Percentiles rank a stretch among this genome's conserved stretches.
Evolutionary conservation across 2,329 filamentous ascomycete genomes (phyloP).

Genomic region (Aspergillus sp.): DNA sequence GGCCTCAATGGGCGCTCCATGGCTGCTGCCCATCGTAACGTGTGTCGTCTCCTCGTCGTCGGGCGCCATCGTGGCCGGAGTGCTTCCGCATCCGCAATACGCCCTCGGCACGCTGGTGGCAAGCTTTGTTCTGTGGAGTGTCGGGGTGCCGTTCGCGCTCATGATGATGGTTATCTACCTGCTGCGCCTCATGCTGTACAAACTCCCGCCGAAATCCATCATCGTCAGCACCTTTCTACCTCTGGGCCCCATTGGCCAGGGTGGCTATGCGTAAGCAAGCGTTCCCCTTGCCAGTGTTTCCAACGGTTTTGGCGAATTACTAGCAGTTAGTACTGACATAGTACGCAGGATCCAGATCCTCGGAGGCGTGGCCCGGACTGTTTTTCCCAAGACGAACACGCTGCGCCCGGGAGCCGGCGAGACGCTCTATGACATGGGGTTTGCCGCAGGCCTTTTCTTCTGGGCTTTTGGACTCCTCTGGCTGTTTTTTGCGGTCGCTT

Average conservation of each 20-base stretch:
- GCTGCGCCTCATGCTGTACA: slow-evolving; percentile 55
- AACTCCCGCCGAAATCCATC: slow-evolving; percentile 54
- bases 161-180: slow-evolving; percentile 60
- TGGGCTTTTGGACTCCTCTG: slow-evolving; percentile 26
- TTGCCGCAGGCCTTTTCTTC: slow-evolving; percentile 21
- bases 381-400: slow-evolving; percentile 16
- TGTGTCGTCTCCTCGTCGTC: slow-evolving; percentile 55
- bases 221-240: slow-evolving; percentile 60
- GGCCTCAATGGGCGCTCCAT: slow-evolving; percentile 51
- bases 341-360: slow-evolving; percentile 34
- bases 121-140: slow-evolving; percentile 61
- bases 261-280: slow-evolving; percentile 44
- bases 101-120: slow-evolving; percentile 52
- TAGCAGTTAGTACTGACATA: background rate
- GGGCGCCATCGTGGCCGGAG: slow-evolving; percentile 51
- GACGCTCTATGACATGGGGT: slow-evolving; percentile 19
- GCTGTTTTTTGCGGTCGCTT: slow-evolving; percentile 23
- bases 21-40: slow-evolving; percentile 56
- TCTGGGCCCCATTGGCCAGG: slow-evolving; percentile 56
- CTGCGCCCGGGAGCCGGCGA: slow-evolving; percentile 15
- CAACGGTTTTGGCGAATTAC: too few species aligned
- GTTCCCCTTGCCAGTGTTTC: background rate
- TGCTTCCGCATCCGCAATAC: slow-evolving; percentile 43
- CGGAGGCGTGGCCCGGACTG: slow-evolving; percentile 34
- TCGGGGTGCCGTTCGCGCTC: slow-evolving; percentile 50